Evolutionary conservation across 2,329 filamentous ascomycete genomes (phyloP).

Genomic region (Ophiosphaerella korrae): DNA sequence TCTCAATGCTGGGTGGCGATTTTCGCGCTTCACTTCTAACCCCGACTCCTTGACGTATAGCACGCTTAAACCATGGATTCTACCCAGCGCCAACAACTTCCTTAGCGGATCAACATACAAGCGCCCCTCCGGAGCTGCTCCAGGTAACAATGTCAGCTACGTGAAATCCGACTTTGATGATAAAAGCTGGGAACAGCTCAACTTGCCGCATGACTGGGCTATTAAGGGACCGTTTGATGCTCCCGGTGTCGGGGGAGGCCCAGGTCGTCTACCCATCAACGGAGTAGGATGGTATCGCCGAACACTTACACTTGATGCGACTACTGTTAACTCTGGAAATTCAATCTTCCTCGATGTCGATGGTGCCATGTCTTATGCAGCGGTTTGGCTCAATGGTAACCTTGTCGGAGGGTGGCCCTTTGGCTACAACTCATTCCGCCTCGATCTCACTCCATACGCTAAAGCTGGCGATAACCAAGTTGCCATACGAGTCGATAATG

Average conservation of each 20-base stretch:
- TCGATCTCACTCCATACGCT: constrained; percentile 56
- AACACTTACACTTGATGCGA: constrained; percentile 39
- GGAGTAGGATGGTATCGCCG: constrained; percentile 61
- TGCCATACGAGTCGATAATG: constrained; percentile 60
- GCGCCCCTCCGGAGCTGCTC: constrained; percentile 36
- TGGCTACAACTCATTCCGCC: constrained; percentile 57
- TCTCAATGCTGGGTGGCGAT: constrained; percentile 49
- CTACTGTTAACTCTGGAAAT: constrained; percentile 41
- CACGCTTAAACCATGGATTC: constrained; percentile 50
- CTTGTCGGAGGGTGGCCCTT: constrained; percentile 60
- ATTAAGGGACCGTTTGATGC: constrained; percentile 53
- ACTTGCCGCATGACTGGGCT: constrained; percentile 58
- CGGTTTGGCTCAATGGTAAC: constrained; percentile 59
- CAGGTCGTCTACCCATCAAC: constrained; percentile 56
- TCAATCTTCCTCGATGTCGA: constrained; percentile 56
- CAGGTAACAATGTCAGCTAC: constrained; percentile 39
- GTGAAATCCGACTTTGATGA: constrained; percentile 49
- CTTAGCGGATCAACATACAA: constrained; percentile 43
- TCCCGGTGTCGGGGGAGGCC: constrained; percentile 45
- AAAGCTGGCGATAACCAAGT: constrained; percentile 49
- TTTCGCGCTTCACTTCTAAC: constrained; percentile 44
- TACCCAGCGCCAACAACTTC: constrained; percentile 51
- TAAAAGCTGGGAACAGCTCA: constrained; percentile 48
- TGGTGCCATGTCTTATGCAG: constrained; percentile 59
- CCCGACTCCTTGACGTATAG: constrained; percentile 47